These are phyloP conservation scores for Cyclospora cayetanensis DNA, from an alignment of 169 alveolate species.

Conservation along the genomic window DNA sequence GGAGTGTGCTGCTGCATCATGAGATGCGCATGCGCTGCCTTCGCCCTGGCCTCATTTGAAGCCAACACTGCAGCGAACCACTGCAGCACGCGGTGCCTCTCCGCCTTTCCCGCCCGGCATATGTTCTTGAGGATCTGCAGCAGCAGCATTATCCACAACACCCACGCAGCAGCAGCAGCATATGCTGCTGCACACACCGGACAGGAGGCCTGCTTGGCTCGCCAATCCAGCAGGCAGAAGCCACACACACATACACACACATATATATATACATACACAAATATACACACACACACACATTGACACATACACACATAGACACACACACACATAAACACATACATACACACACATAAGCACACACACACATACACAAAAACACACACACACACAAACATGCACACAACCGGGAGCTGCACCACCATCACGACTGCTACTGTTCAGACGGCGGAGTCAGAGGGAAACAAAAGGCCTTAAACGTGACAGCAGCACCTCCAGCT, in stretches of 20 bases:
- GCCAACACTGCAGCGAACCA: conserved; percentile 58
- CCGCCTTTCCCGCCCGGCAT: conserved; percentile 37
- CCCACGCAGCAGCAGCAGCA: background rate
- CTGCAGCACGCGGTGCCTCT: conserved; percentile 42
- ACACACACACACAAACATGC: too few species aligned
- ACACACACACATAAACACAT: too few species aligned
- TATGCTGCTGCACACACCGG: background rate
- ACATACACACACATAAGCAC: too few species aligned
- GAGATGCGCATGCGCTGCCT: conserved; percentile 36
- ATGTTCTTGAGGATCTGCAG: conserved; percentile 56
- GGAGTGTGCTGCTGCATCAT: conserved; percentile 52
- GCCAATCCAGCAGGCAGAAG: too few species aligned
- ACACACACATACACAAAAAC: too few species aligned
- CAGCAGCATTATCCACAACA: background rate
- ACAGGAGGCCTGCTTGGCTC: background rate
- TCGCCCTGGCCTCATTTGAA: conserved; percentile 55
- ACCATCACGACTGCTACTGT: too few species aligned
- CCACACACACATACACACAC: background rate
- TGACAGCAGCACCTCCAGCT: background rate
- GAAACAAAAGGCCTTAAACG: background rate
- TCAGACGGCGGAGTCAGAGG: too few species aligned
- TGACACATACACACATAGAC: too few species aligned
- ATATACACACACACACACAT: too few species aligned
- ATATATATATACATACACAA: too few species aligned
- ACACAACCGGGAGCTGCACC: too few species aligned